Percentiles rank a stretch among this genome's conserved stretches.
These are phyloP conservation scores for Yamadazyma membranifaciens DNA, from an alignment of 1,139 yeast genomes.

Conservation along the genomic window DNA sequence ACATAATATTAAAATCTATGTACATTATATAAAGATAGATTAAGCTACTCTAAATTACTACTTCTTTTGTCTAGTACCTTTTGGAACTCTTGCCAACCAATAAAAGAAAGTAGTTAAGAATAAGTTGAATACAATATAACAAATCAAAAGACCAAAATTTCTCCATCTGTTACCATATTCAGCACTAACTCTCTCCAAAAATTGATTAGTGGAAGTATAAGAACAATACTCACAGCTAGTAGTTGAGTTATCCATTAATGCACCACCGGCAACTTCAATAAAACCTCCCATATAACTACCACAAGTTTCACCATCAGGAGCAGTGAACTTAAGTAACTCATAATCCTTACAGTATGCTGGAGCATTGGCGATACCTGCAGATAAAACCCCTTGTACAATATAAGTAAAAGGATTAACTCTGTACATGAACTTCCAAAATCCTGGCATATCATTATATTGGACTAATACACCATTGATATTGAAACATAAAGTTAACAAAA, in stretches of 20 bases:
- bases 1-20: background rate
- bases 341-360: slow-evolving; percentile 22
- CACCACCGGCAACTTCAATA: slow-evolving; percentile 46
- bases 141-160: slow-evolving; percentile 58
- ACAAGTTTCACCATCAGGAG: slow-evolving; percentile 53
- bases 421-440: slow-evolving; percentile 54
- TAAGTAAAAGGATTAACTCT: slow-evolving; percentile 66
- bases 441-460: slow-evolving; percentile 48
- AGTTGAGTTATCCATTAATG: slow-evolving; percentile 40
- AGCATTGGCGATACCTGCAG: slow-evolving; percentile 35
- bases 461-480: slow-evolving; percentile 81
- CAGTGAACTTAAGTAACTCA: slow-evolving; percentile 24
- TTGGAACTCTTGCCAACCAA: slow-evolving; percentile 79
- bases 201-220: slow-evolving; percentile 48
- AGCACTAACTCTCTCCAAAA: slow-evolving; percentile 42
- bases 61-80: slow-evolving; percentile 27
- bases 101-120: slow-evolving; percentile 54
- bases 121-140: slow-evolving; percentile 50
- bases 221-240: slow-evolving; percentile 55
- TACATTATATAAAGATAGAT: background rate
- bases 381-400: slow-evolving; percentile 35
- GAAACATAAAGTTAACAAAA: slow-evolving; percentile 57
- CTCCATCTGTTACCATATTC: slow-evolving; percentile 56
- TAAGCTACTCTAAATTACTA: slow-evolving; percentile 8
- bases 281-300: slow-evolving; percentile 46